phyloP scores from a whole-genome alignment of 176 grass and related monocot genomes.

The Cocos nucifera region DNA sequence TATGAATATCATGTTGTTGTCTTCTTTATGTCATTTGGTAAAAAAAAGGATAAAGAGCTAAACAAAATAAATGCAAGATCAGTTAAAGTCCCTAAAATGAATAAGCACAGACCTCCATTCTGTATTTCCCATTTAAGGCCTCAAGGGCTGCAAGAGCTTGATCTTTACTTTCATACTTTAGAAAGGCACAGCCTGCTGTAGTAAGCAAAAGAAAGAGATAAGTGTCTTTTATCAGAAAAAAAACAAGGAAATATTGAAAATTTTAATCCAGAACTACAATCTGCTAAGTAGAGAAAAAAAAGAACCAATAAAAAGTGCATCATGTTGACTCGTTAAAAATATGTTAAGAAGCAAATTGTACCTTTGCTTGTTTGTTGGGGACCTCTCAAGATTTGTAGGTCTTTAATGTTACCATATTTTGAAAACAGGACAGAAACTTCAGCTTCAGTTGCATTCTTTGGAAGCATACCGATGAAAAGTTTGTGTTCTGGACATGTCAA shows the following conservation, averaged over 20 bases:
- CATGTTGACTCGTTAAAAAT: not conserved
- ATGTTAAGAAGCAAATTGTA: slow-evolving; percentile 23
- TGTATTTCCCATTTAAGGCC: slow-evolving; percentile 56
- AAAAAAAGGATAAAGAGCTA: no score
- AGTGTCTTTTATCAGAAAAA: not conserved
- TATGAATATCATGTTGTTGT: no score
- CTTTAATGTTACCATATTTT: slow-evolving; percentile 84
- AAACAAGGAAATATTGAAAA: slow-evolving; percentile 13
- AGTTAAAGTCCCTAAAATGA: not conserved
- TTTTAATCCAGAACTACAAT: not conserved
- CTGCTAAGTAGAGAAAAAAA: slow-evolving; percentile 4
- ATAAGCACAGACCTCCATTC: slow-evolving; percentile 35
- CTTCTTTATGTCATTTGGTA: no score
- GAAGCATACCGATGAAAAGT: slow-evolving; percentile 98
- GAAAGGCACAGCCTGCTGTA: slow-evolving; percentile 87
- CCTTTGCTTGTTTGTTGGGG: slow-evolving; percentile 98
- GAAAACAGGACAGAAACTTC: slow-evolving; percentile 74
- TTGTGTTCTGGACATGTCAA: slow-evolving; percentile 61
- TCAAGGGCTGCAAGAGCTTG: slow-evolving; percentile 91
- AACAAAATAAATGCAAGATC: not conserved
- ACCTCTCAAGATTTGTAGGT: slow-evolving; percentile 93
- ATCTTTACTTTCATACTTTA: slow-evolving; percentile 96
- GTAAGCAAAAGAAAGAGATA: not conserved
- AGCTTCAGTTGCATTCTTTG: slow-evolving; percentile 74
- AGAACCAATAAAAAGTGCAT: not conserved